phyloP scores from a whole-genome alignment of 495 filamentous ascomycete genomes.

The Darksidea phi region DNA sequence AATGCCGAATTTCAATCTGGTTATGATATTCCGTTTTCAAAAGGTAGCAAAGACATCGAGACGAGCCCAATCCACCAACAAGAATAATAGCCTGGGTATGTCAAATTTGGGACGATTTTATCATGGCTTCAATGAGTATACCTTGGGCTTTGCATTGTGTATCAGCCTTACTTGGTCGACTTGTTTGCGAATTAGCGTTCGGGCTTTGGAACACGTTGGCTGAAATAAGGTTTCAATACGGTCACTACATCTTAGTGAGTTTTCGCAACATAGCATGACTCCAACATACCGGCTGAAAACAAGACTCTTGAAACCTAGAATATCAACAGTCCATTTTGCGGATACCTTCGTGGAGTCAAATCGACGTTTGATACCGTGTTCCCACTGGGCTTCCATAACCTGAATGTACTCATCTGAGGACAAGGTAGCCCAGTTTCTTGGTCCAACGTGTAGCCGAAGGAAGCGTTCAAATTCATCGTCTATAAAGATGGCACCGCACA shows the following conservation, averaged over 20 bases:
- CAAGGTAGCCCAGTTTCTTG: not conserved
- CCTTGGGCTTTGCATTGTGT: not conserved
- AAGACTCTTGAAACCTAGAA: not conserved
- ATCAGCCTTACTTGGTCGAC: not conserved
- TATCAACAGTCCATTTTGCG: not conserved
- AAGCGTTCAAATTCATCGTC: constrained; percentile 1
- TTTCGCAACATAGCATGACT: not conserved
- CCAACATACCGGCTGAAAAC: not conserved
- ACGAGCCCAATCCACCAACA: not conserved
- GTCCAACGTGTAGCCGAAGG: not conserved
- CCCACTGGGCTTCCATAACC: not conserved
- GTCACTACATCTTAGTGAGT: not conserved
- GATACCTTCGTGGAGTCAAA: not conserved
- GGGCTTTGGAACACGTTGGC: not conserved
- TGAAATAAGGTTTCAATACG: not conserved
- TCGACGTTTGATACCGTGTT: not conserved
- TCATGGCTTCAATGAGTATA: too few relatives aligned
- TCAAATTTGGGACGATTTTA: not conserved
- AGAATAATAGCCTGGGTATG: not conserved
- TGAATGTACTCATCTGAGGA: not conserved
- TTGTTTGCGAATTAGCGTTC: not conserved
- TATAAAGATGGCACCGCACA: constrained; percentile 2
- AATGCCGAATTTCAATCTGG: not conserved
- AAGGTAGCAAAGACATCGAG: not conserved
- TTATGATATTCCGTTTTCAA: not conserved